Conservation (phyloP, 768 basidiomycete species). For the Tricholoma matsutake region DNA sequence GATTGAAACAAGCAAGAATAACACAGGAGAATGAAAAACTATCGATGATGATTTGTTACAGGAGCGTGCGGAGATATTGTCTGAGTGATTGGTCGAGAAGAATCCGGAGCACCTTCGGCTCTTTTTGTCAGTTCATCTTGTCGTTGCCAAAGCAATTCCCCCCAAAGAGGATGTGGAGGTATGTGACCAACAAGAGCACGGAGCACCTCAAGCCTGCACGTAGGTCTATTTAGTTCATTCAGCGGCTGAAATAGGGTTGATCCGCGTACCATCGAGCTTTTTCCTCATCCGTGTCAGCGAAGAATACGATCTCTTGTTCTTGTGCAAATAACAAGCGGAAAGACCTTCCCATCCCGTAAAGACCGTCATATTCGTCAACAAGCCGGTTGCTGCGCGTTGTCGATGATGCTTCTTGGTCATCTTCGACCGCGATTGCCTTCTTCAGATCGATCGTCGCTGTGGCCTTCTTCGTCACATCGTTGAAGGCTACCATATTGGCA, state of each 20-base stretch:
- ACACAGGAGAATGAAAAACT: slow-evolving; percentile 1
- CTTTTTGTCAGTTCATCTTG: slow-evolving; percentile 46
- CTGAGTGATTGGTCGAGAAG: slow-evolving; percentile 7
- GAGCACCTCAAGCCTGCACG: slow-evolving; percentile 77
- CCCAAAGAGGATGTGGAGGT: slow-evolving; percentile 92
- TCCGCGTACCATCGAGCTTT: slow-evolving; percentile 76
- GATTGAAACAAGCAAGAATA: background rate
- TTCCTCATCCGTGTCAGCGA: slow-evolving; percentile 86
- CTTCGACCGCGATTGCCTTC: slow-evolving; percentile 74
- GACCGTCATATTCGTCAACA: slow-evolving; percentile 56
- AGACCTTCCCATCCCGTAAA: slow-evolving; percentile 74
- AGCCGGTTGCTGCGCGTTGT: slow-evolving; percentile 36
- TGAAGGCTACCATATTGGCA: slow-evolving; percentile 83
- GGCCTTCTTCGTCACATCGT: slow-evolving; percentile 88
- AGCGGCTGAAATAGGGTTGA: background rate
- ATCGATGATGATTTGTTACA: slow-evolving; percentile 19
- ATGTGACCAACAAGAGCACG: slow-evolving; percentile 84
- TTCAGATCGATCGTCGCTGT: slow-evolving; percentile 89
- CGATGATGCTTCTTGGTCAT: slow-evolving; percentile 60
- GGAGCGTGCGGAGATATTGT: slow-evolving; percentile 17
- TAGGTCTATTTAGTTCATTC: slow-evolving; percentile 1
- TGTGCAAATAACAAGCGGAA: slow-evolving; percentile 82
- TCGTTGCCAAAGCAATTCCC: slow-evolving; percentile 84
- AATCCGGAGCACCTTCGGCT: slow-evolving; percentile 5
- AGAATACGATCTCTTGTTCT: slow-evolving; percentile 82